Percentiles rank a stretch among this genome's conserved stretches.
These are phyloP conservation scores for Fraxinus quadrangulata DNA, from an alignment of 257 asterid genomes.

Conservation along the genomic window DNA sequence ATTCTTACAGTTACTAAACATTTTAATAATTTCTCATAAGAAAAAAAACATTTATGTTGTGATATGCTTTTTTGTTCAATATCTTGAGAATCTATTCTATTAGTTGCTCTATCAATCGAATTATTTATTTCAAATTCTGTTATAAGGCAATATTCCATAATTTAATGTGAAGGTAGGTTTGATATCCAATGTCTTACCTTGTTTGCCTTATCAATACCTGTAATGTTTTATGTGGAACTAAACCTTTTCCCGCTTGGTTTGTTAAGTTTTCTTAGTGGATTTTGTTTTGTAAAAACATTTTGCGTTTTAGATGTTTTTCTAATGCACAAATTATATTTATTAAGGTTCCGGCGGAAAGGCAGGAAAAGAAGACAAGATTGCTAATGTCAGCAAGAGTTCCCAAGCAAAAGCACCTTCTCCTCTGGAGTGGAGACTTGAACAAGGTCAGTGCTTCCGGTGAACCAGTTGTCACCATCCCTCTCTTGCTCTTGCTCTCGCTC, in stretches of 20 bases:
- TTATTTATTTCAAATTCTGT: slow-evolving; percentile 23
- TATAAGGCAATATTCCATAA: slow-evolving; percentile 34
- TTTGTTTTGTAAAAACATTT: slow-evolving; percentile 17
- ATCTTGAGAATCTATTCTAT: background rate
- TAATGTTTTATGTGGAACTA: slow-evolving; percentile 16
- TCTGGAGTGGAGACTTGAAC: slow-evolving; percentile 52
- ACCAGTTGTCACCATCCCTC: slow-evolving; percentile 14
- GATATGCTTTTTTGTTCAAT: background rate
- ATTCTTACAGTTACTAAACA: background rate
- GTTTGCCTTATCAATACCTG: slow-evolving; percentile 15
- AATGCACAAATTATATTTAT: slow-evolving; percentile 23
- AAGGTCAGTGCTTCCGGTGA: slow-evolving; percentile 45
- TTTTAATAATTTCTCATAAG: background rate
- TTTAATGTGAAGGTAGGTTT: slow-evolving; percentile 60
- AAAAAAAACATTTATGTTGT: background rate
- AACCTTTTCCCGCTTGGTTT: background rate
- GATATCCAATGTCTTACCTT: slow-evolving; percentile 9
- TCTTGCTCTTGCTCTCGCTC: background rate
- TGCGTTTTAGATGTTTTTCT: slow-evolving; percentile 9
- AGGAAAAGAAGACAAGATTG: slow-evolving; percentile 61
- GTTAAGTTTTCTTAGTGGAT: background rate
- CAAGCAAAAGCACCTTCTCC: slow-evolving; percentile 50
- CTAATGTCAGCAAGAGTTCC: slow-evolving; percentile 53
- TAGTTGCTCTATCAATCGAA: slow-evolving; percentile 18
- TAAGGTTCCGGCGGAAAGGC: slow-evolving; percentile 43